Conservation (phyloP, 1,139 yeast genomes). For the Candida pseudoviswanathii region DNA sequence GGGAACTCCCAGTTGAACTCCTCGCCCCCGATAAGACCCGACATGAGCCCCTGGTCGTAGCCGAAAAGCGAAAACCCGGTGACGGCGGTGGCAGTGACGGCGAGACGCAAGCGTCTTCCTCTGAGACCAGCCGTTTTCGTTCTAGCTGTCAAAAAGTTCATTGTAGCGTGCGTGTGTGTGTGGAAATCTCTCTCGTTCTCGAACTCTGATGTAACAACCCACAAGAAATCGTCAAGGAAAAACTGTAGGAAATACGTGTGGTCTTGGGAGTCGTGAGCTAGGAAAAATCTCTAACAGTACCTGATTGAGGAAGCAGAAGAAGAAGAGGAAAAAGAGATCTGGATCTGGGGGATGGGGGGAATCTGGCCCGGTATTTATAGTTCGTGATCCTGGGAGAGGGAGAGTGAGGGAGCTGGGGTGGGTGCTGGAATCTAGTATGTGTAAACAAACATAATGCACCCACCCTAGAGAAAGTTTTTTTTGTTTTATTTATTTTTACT, state of each 20-base stretch:
- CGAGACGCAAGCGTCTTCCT: slow-evolving; percentile 45
- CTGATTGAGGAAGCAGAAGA: background rate
- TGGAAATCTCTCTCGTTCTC: slow-evolving; percentile 6
- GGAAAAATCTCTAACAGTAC: background rate
- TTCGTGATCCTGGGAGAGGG: too few relatives aligned
- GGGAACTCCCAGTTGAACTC: slow-evolving; percentile 64
- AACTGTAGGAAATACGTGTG: background rate
- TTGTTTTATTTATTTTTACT: background rate
- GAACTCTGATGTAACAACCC: background rate
- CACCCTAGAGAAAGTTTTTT: background rate
- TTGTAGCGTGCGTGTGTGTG: slow-evolving; percentile 7
- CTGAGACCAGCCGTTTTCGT: slow-evolving; percentile 34
- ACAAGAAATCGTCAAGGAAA: background rate
- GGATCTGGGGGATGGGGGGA: too few relatives aligned
- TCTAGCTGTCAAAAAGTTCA: slow-evolving; percentile 3
- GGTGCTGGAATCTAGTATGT: too few relatives aligned
- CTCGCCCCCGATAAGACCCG: slow-evolving; percentile 65
- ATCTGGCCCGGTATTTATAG: too few relatives aligned
- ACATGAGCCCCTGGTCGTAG: slow-evolving; percentile 81
- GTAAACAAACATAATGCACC: too few relatives aligned
- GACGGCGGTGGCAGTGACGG: slow-evolving; percentile 60
- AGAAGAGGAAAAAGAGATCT: too few relatives aligned
- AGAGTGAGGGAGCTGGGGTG: too few relatives aligned
- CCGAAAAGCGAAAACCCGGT: slow-evolving; percentile 73
- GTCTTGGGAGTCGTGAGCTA: background rate